phyloP scores from a whole-genome alignment of 495 filamentous ascomycete genomes.

The Tuber borchii region DNA sequence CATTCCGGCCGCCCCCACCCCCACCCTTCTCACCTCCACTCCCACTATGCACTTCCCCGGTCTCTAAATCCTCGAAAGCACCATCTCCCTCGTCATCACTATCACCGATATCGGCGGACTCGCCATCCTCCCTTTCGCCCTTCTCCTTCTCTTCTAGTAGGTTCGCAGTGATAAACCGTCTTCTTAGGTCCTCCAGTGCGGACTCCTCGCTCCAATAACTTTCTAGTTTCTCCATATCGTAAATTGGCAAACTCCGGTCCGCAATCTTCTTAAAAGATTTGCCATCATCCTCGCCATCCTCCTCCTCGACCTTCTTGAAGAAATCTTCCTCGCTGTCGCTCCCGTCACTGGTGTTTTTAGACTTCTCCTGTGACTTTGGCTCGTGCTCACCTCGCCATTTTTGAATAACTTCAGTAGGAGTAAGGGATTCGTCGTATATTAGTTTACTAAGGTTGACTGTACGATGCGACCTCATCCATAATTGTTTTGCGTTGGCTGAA shows the following conservation, averaged over 20 bases:
- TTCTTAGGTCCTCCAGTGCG: conserved; percentile 65
- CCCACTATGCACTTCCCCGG: conserved; percentile 55
- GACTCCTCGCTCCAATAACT: conserved; percentile 76
- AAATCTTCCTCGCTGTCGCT: conserved; percentile 72
- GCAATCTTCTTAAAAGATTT: conserved; percentile 47
- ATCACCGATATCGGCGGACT: conserved; percentile 46
- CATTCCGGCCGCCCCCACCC: conserved; percentile 38
- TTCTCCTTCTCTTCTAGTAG: conserved; percentile 51
- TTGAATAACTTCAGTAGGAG: conserved; percentile 64
- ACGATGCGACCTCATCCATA: conserved; percentile 67
- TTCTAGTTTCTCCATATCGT: conserved; percentile 73
- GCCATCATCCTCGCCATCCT: conserved; percentile 47
- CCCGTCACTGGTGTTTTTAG: conserved; percentile 50
- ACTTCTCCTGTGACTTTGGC: conserved; percentile 43
- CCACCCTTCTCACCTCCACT: conserved; percentile 24
- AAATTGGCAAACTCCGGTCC: conserved; percentile 68
- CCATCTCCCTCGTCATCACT: conserved; percentile 72
- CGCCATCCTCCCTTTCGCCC: conserved; percentile 50
- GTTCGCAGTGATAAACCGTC: conserved; percentile 65
- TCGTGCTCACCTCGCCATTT: conserved; percentile 66
- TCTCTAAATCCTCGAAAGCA: conserved; percentile 83
- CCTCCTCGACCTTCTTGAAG: conserved; percentile 67
- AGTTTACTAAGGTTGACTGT: conserved; percentile 71
- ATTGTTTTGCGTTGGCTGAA: conserved; percentile 61
- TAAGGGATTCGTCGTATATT: conserved; percentile 79